Conservation (phyloP, 805 yeast genomes). For the Sugiyamaella valdiviana region DNA sequence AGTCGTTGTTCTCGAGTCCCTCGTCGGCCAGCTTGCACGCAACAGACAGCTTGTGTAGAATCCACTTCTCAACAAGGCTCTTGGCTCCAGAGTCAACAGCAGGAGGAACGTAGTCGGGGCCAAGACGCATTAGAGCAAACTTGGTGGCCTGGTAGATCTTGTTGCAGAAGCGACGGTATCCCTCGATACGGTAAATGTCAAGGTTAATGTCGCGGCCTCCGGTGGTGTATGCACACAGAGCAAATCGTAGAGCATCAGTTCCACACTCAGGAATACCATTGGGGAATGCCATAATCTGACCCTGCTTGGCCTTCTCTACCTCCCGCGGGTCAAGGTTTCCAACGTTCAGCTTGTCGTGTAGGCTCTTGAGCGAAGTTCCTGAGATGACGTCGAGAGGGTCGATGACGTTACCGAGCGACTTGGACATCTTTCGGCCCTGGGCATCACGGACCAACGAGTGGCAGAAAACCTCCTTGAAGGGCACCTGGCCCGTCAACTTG, state of each 20-base stretch:
- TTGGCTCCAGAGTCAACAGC: constrained; percentile 57
- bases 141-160: constrained; percentile 98
- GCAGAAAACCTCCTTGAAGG: constrained; percentile 95
- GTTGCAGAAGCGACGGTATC: constrained; percentile 98
- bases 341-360: constrained; percentile 65
- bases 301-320: constrained; percentile 76
- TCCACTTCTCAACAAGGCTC: constrained; percentile 94
- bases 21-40: constrained; percentile 60
- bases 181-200: constrained; percentile 94
- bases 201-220: constrained; percentile 98
- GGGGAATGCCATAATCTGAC: constrained; percentile 87
- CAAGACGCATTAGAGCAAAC: constrained; percentile 88
- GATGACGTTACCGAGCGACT: constrained; percentile 91
- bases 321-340: constrained; percentile 92
- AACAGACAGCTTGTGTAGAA: constrained; percentile 72
- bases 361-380: constrained; percentile 74
- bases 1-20: constrained; percentile 76
- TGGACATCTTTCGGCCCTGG: constrained; percentile 98
- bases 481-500: constrained; percentile 83
- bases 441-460: constrained; percentile 98
- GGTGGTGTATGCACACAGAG: constrained; percentile 95
- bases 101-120: constrained; percentile 73
- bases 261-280: constrained; percentile 99
- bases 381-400: constrained; percentile 92
- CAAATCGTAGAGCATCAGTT: constrained; percentile 97